Base-by-base conservation (phyloP, 208 protist species). In the Balamuthia mandrillaris region DNA sequence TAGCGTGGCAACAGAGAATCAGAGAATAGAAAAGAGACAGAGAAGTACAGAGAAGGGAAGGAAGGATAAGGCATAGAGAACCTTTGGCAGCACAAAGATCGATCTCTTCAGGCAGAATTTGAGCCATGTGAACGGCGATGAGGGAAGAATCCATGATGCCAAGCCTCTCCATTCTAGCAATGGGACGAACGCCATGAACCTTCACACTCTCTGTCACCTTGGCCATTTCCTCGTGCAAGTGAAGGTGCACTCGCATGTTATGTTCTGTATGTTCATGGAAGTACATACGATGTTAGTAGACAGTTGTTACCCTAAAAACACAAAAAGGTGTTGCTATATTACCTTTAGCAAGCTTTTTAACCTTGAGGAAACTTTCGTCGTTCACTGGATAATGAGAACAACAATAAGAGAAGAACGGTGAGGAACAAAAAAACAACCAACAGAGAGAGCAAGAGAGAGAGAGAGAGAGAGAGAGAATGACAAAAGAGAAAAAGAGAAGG, bases 81-180 rank as follows among this genome's bases (percentile, higher is more conserved):
- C 72, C 29, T 29, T 33, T 63, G 0, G 51, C 24, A n/a, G 63
- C 65, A 9, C 78, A 12, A 0, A 90, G 24, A 31, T 86, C 2
- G 14, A 91, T 84, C 56, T 93, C 90, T 0, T 81, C 47, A 1
- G 60, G 27, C 10, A 45, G 81, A 12, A 90, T 39, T 21, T 93
- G 88, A 31, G 86, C 89, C 86, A 91, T 90, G 68, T 93, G 90
- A 0, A 83, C 87, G 5, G 89, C 88, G 27, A 93, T 81, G 9
- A 91, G 86, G 42, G 61, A 70, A 41, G 47, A 14, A 44, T 51
- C 58, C 21, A 74, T 47, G 9, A 77, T n/a, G 47, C 78, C 78
- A 6, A 84, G 78, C 33, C 47, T 54, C 37, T 54, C 10, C 27
- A 84, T 29, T 51, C 51, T 27, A 10, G 58, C 56, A 29, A 90